Evolutionary conservation across 2,329 filamentous ascomycete genomes (phyloP).

Genomic region (Aspergillus novoparasiticus): DNA sequence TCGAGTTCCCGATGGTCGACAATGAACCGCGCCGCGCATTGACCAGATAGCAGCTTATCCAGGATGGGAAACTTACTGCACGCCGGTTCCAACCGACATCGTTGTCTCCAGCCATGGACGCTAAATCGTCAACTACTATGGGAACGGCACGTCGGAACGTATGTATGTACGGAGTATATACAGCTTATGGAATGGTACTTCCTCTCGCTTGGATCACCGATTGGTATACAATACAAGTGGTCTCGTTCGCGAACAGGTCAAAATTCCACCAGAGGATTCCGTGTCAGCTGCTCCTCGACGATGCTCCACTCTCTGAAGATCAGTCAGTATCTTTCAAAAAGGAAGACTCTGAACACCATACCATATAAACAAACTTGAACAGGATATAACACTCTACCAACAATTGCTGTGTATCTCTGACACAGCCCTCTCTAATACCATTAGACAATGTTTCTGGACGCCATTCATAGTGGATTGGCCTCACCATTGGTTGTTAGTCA

Average conservation of each 20-base stretch:
- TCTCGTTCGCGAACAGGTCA: neutral
- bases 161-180: neutral
- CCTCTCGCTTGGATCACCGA: neutral
- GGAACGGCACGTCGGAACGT: neutral
- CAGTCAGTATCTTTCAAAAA: neutral
- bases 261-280: neutral
- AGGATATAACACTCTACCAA: neutral
- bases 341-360: neutral
- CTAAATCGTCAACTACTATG: neutral
- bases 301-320: neutral
- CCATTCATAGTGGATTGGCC: neutral
- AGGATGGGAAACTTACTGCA: constrained; percentile 6
- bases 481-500: neutral
- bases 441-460: neutral
- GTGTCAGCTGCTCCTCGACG: neutral
- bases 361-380: neutral
- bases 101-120: neutral
- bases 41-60: constrained; percentile 9
- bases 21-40: constrained; percentile 4
- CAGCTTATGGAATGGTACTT: neutral
- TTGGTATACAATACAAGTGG: neutral
- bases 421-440: neutral
- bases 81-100: constrained; percentile 10
- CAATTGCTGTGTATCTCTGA: neutral
- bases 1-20: constrained; percentile 5